These are phyloP conservation scores for Cucurbita moschata DNA, from an alignment of 306 rosid species.

Conservation along the genomic window DNA sequence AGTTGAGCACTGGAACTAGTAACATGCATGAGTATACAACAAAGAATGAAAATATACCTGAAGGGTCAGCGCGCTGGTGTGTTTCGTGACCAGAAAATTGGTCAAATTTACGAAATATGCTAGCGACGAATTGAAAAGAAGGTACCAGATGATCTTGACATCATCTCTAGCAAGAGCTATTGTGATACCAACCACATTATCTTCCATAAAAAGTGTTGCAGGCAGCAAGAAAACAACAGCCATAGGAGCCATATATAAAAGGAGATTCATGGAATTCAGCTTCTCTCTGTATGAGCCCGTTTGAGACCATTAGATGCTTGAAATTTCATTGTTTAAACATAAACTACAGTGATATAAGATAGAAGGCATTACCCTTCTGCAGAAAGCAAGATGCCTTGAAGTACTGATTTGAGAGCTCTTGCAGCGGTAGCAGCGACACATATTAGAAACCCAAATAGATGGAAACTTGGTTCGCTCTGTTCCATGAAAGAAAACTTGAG, in stretches of 20 bases:
- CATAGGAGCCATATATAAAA: conserved; percentile 15
- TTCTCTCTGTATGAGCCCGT: conserved; percentile 10
- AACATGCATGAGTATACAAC: not conserved
- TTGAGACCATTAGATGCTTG: not conserved
- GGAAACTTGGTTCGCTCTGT: conserved; percentile 15
- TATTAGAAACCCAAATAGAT: conserved; percentile 12
- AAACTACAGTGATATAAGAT: not conserved
- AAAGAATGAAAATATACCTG: conserved; percentile 10
- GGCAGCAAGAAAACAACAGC: conserved; percentile 17
- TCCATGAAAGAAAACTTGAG: not conserved
- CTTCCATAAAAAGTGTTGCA: conserved; percentile 16
- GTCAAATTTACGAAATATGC: conserved; percentile 14
- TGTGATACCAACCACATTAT: conserved; percentile 12
- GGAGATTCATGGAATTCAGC: conserved; percentile 18
- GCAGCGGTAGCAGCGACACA: conserved; percentile 15
- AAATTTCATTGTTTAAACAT: not conserved
- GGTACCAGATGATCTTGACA: conserved; percentile 13
- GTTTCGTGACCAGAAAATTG: conserved; percentile 14
- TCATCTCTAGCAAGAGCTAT: conserved; percentile 15
- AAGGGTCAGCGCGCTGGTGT: conserved; percentile 15
- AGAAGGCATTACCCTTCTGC: conserved; percentile 9
- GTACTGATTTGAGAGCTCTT: conserved; percentile 15
- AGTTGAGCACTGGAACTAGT: not conserved
- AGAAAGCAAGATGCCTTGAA: conserved; percentile 15
- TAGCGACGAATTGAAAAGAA: conserved; percentile 14